Conservation (phyloP, 1,139 yeast species). For the Candida labiduridarum region DNA sequence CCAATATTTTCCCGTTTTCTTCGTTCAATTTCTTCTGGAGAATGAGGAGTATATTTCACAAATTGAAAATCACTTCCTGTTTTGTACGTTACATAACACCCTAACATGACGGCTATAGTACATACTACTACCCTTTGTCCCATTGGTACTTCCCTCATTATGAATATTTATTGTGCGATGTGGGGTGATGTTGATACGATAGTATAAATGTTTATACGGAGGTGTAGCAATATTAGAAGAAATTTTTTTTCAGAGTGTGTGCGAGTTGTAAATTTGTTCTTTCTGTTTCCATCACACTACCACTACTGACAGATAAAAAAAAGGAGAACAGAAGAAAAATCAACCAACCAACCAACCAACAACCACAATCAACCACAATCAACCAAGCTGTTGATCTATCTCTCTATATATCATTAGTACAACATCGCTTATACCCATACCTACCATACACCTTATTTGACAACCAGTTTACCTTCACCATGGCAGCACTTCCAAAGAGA, state of each 20-base stretch:
- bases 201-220: not conserved
- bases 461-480: slow-evolving; percentile 17
- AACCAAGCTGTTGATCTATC: not conserved
- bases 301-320: not conserved
- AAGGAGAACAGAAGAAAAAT: not conserved
- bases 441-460: not conserved
- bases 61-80: slow-evolving; percentile 45
- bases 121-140: slow-evolving; percentile 38
- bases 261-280: not conserved
- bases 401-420: not conserved
- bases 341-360: not conserved
- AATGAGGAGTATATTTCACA: slow-evolving; percentile 41
- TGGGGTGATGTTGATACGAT: not conserved
- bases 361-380: not conserved
- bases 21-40: slow-evolving; percentile 43
- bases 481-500: slow-evolving; percentile 81
- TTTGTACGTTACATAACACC: slow-evolving; percentile 17
- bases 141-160: slow-evolving; percentile 33
- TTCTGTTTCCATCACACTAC: slow-evolving; percentile 1
- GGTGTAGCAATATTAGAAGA: no score
- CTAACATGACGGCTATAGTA: slow-evolving; percentile 31
- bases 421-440: not conserved
- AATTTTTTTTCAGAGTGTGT: not conserved
- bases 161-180: not conserved
- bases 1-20: slow-evolving; percentile 38